phyloP scores from a whole-genome alignment of 768 basidiomycete genomes.

The Rubroboletus pulcherrimus region DNA sequence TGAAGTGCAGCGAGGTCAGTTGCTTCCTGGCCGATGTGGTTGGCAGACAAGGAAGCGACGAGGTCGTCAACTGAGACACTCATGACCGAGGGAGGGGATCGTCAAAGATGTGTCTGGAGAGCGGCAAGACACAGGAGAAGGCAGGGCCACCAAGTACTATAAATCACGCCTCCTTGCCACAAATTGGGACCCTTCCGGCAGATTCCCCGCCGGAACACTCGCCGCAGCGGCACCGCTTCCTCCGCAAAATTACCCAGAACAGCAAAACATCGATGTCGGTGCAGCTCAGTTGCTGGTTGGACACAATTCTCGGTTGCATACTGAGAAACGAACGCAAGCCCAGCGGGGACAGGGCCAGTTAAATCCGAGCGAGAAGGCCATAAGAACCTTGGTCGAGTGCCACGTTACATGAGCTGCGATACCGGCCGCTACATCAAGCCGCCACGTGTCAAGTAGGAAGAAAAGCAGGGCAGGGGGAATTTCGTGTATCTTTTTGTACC shows the following conservation, averaged over 20 bases:
- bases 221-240: constrained; percentile 1
- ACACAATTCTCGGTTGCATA: background rate
- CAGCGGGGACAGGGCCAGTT: background rate
- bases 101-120: background rate
- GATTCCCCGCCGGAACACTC: background rate
- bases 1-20: constrained; percentile 47
- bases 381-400: background rate
- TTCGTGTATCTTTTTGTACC: background rate
- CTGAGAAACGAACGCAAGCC: background rate
- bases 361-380: background rate
- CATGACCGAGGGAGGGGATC: constrained; percentile 30
- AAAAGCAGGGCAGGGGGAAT: constrained; percentile 1
- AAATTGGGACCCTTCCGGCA: constrained; percentile 13
- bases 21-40: constrained; percentile 53
- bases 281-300: constrained; percentile 8
- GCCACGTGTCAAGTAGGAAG: background rate
- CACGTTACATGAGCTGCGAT: background rate
- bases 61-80: constrained; percentile 49
- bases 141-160: constrained; percentile 9
- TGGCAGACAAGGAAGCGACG: constrained; percentile 42
- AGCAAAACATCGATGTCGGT: background rate
- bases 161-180: constrained; percentile 15
- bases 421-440: background rate
- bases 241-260: background rate
- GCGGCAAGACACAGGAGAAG: constrained; percentile 10